Conservation (phyloP, 208 protist species). For the Wallacemonas rigidus region DNA sequence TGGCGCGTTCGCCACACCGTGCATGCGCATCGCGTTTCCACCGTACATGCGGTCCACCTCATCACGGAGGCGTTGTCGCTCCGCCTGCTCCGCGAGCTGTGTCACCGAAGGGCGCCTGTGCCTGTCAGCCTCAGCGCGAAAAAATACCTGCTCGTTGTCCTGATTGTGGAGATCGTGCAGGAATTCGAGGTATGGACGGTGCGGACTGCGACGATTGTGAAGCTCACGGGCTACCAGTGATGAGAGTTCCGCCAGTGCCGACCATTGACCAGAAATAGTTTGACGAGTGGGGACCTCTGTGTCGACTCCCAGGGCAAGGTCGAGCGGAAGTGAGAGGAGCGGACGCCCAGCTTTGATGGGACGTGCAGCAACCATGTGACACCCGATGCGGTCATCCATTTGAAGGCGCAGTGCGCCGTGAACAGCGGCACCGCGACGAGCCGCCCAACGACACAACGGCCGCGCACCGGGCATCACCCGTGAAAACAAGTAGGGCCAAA, state of each 20-base stretch:
- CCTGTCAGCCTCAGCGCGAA: not conserved
- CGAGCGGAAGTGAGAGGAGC: slow-evolving; percentile 65
- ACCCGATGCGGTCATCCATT: slow-evolving; percentile 30
- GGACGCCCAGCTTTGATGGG: slow-evolving; percentile 34
- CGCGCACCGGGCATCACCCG: slow-evolving; percentile 57
- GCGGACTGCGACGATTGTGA: slow-evolving; percentile 57
- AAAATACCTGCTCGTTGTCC: slow-evolving; percentile 37
- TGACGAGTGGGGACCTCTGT: slow-evolving; percentile 9
- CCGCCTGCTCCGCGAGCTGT: not conserved
- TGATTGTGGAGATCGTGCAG: slow-evolving; percentile 84
- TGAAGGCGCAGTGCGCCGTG: slow-evolving; percentile 62
- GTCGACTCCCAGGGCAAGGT: slow-evolving; percentile 34
- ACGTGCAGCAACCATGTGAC: slow-evolving; percentile 47
- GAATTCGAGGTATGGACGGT: slow-evolving; percentile 79
- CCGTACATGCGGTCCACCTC: slow-evolving; percentile 73
- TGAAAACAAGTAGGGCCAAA: slow-evolving; percentile 80
- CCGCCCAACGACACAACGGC: slow-evolving; percentile 66
- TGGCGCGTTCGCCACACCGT: slow-evolving; percentile 71
- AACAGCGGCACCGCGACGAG: slow-evolving; percentile 60
- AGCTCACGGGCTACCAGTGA: slow-evolving; percentile 68
- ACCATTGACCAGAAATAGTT: slow-evolving; percentile 36
- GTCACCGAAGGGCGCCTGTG: not conserved
- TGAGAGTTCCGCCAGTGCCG: slow-evolving; percentile 44
- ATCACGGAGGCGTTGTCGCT: slow-evolving; percentile 23
- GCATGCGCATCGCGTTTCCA: slow-evolving; percentile 66